Evolutionary conservation across 768 basidiomycete species (phyloP).

Genomic region (Rhizopogon vulgaris): DNA sequence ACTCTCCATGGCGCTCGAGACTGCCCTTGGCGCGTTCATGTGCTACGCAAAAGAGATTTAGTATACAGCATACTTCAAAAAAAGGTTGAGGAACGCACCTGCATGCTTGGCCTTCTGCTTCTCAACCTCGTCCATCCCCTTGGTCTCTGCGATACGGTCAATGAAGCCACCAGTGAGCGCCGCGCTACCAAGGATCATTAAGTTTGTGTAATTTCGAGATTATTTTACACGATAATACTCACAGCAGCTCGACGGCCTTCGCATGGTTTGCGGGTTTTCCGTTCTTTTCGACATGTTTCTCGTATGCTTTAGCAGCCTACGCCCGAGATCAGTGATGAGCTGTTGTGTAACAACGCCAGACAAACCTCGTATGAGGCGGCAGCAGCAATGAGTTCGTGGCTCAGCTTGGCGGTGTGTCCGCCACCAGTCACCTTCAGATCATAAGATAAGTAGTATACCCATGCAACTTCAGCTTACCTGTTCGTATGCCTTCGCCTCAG

Average conservation of each 20-base stretch:
- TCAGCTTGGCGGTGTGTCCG: constrained; percentile 15
- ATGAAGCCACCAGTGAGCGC: constrained; percentile 20
- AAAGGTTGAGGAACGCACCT: constrained; percentile 10
- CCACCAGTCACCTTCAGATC: constrained; percentile 10
- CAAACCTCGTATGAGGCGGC: constrained; percentile 24
- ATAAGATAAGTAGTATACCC: not conserved
- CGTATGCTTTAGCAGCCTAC: constrained; percentile 26
- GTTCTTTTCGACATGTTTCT: constrained; percentile 11
- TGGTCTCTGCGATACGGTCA: constrained; percentile 20
- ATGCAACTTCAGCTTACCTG: constrained; percentile 4
- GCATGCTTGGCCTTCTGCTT: constrained; percentile 14
- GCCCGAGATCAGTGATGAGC: not conserved
- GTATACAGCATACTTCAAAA: too few relatives aligned
- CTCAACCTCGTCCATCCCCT: constrained; percentile 16
- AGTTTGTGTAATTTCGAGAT: not conserved
- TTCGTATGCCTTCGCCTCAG: constrained; percentile 17
- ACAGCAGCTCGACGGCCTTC: constrained; percentile 20
- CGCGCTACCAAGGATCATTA: constrained; percentile 10
- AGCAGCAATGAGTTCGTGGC: constrained; percentile 21
- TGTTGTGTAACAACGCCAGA: not conserved
- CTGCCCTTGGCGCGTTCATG: constrained; percentile 3
- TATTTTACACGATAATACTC: not conserved
- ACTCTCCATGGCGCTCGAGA: constrained; percentile 11
- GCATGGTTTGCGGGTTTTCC: constrained; percentile 20
- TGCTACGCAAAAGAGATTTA: constrained; percentile 10